Evolutionary conservation across 345 rosid species (phyloP), one percentile per base, ranked within the genome.

Genomic region (Sisymbrium altissimum): DNA sequence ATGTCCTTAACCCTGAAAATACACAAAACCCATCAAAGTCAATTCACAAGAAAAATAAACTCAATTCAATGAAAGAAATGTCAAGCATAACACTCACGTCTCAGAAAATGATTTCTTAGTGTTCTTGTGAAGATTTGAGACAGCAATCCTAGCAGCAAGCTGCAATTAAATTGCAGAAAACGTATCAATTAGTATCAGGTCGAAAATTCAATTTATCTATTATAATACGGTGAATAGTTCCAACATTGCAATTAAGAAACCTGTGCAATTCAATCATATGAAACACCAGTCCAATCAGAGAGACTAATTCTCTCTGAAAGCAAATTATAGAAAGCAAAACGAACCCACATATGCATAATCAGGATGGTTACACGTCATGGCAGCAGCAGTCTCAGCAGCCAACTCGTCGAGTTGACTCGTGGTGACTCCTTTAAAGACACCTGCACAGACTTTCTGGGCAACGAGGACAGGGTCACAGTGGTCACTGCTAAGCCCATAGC

Each of bases 101-200:
- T 96, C 99, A 0, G 99, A 96, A 73, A 96, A 96, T 3, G 85
- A 87, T 56, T 96, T 96, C 83, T 80, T 88, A 3, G 99, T 96
- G 73, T 92, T 96, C 86, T 96, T 96, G 76, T 96, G 98, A 64
- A 96, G 89, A 82, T 96, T 96, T 6, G 98, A 96, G 11, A 96
- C 99, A 68, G 81, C 99, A 71, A 96, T 90, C 76, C 99, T 90
- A 0, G 98, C 99, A 70, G 98, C 99, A 87, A 96, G 77, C 99
- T 96, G 90, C 59, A 68, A 59, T 32, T 78, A 15, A 65, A 52
- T 29, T 12, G 6, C 25, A 23, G 25, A 0, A 62, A 66, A 50
- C 15, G 8, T 8, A 2, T 35, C 0, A 21, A 71, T 8, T 23
- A 23, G 25, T 23, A 23, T 23, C 25, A 23, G 25, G 56, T 60